Base-by-base conservation (phyloP, 2,329 filamentous ascomycete species). In the Fusarium coffeatum region DNA sequence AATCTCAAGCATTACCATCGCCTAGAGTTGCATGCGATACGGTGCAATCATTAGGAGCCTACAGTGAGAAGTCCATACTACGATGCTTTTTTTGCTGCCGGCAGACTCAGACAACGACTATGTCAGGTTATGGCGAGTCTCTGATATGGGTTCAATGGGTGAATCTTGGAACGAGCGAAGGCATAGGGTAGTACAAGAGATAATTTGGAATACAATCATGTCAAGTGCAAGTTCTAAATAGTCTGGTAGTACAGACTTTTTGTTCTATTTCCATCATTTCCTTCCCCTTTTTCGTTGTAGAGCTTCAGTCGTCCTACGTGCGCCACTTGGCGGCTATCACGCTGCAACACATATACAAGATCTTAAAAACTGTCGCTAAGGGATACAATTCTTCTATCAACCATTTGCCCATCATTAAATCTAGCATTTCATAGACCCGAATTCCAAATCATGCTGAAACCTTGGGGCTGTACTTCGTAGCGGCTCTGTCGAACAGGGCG, bases 381-480 rank as follows among this genome's bases (percentile, higher is more conserved):
- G 51, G 37, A 63, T 71, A 55, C 56, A 63, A 56, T 71, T 71
- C 55, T 56, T 75, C 68, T 73, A 74, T 68, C 62, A 75, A 66
- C 64, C 70, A 69, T 77, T 71, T 72, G 72, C 75, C 75, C 60
- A 63, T 78, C 73, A 76, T 78, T 67, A 77, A 71, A 55, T 71
- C 60, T 73, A 66, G 75, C 75, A 72, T 74, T 74, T 66, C 59
- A 63, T 68, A 55, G 54, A 61, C 34, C 58, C 58, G 56, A 22
- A 43, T 23, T 47, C 45, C 64, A 20, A 59, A 62, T 72, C 73
- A 81, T 66, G 87, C 85, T 66, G 90, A 86, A 67, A 93, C 93
- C 84, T 95, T 97, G 34, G 94, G 88, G 71, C 89, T 90, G 81
- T 96, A 98, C 83, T 97, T 98, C 27, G 88, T 85, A 22, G 92